Evolutionary conservation across 306 rosid species (phyloP), one percentile per base, ranked within the genome.

Genomic region (Pterocarpus santalinus): DNA sequence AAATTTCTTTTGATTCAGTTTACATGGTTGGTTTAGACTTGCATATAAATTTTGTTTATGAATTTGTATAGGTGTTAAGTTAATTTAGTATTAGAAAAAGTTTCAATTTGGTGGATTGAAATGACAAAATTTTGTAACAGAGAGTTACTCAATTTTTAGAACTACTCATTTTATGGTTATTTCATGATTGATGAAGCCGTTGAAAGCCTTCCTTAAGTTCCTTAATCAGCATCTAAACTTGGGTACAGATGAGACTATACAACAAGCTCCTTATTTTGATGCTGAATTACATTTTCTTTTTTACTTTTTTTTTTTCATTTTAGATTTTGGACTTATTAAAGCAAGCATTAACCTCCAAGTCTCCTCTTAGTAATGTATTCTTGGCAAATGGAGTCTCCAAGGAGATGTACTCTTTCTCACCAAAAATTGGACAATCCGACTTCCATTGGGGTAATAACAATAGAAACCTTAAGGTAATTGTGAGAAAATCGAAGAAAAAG

Each of bases 341-440:
- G 71, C 76, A 66, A 28, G 47, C 77, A 75, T 68, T 57, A 49
- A 75, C 69, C 57, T 81, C 85, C 34, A 66, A 56, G 5, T 66
- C 85, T 75, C 71, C 85, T 15, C 85, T 81, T 8, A 81, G 56
- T 11, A 71, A 81, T 3, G 61, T 74, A 67, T 81, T 81, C 39
- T 22, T 82, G 72, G 67, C 13, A 51, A 82, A 62, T 38, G 67
- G 60, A 56, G 80, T 57, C 43, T 44, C 49, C 65, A 66, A 43
- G 58, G 17, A 0, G 8, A n/a, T 34, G 35, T 4, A 17, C 76
- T 43, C 34, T 44, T 81, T 74, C 76, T 55, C 70, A 57, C 80
- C 85, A 66, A 74, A 57, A 66, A 22, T 33, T 56, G 66, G 55
- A 41, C 34, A 43, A 2, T 5, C 47, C 47, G 5, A 4, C 47